A percentile compares a stretch with the other conserved stretches of the same genome.
These are phyloP conservation scores for Liriodendron chinense DNA, from an alignment of 164 flowering plant species.

Conservation along the genomic window DNA sequence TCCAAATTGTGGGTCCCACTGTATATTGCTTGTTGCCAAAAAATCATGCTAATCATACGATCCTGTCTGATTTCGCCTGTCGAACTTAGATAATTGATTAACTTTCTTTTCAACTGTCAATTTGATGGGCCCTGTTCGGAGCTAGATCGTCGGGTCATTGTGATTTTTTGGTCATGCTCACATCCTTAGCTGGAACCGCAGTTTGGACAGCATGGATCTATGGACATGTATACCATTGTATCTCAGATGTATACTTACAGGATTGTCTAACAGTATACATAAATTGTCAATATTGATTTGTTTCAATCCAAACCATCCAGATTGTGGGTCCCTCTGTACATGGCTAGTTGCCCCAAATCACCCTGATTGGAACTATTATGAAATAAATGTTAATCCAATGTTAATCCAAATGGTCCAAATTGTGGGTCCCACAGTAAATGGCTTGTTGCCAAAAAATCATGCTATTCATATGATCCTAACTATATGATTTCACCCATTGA, in stretches of 20 bases:
- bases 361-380: too few relatives aligned
- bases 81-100: too few relatives aligned
- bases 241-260: conserved; percentile 37
- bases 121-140: too few relatives aligned
- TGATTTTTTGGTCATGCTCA: too few relatives aligned
- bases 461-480: neutral
- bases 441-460: neutral
- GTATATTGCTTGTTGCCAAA: neutral
- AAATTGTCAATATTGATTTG: neutral
- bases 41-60: neutral
- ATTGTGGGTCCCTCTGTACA: neutral
- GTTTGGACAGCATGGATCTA: too few relatives aligned
- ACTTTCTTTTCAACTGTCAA: too few relatives aligned
- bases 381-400: too few relatives aligned
- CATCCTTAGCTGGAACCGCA: too few relatives aligned
- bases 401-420: neutral
- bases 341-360: neutral
- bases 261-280: conserved; percentile 75
- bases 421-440: neutral
- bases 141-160: too few relatives aligned
- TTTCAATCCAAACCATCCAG: neutral
- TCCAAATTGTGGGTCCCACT: neutral
- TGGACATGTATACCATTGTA: too few relatives aligned
- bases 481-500: neutral
- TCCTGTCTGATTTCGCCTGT: neutral